phyloP scores from a whole-genome alignment of 306 rosid genomes.

The Adenanthera pavonina region DNA sequence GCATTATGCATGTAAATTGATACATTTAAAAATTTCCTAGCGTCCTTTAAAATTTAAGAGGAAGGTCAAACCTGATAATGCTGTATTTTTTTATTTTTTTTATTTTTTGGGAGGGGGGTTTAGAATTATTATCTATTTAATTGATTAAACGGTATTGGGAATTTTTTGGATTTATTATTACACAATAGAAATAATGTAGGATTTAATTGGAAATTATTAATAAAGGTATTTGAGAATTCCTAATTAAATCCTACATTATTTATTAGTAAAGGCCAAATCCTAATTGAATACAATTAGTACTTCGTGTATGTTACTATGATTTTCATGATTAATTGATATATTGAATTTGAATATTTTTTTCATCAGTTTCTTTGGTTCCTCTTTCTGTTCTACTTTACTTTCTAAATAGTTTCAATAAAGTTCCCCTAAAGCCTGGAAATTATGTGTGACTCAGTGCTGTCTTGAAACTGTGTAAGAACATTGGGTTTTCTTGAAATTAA shows the following conservation, averaged over 20 bases:
- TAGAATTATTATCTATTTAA: neutral
- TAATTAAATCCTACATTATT: neutral
- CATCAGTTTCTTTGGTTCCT: neutral
- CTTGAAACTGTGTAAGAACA: neutral
- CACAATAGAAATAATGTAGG: neutral
- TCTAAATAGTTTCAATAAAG: conserved; percentile 17
- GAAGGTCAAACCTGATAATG: neutral
- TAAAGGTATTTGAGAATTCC: neutral
- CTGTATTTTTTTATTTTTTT: neutral
- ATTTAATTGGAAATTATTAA: neutral
- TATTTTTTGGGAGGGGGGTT: neutral
- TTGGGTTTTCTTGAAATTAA: conserved; percentile 2
- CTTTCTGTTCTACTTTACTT: neutral
- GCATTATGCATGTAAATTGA: conserved; percentile 22
- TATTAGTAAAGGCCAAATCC: neutral
- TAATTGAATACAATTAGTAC: neutral
- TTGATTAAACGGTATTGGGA: neutral
- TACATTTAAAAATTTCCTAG: neutral
- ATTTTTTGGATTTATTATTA: neutral
- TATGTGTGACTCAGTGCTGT: conserved; percentile 19
- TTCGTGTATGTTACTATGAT: neutral
- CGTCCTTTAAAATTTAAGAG: conserved; percentile 8
- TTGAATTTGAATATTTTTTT: neutral
- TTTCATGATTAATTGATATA: neutral
- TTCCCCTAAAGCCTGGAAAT: neutral